Conservation (phyloP, 148 eudicot species). For the Arctostaphylos glauca region DNA sequence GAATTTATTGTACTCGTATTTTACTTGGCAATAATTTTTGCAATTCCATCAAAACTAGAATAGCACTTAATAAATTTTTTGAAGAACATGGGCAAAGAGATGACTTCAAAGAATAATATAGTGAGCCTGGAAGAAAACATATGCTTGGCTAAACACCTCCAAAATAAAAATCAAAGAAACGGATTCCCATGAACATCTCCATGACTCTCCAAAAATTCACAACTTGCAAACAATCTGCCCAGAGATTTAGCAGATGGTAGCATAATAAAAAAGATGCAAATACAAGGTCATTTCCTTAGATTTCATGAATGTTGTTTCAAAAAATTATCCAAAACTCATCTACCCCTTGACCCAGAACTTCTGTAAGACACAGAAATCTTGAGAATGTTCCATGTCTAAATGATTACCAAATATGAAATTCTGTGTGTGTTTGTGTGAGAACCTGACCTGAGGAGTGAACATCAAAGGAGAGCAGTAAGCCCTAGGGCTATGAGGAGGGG, state of each 20-base stretch:
- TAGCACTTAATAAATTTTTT: neutral
- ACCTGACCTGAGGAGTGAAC: constrained; percentile 50
- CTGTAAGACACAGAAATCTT: neutral
- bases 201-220: neutral
- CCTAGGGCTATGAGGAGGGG: constrained; percentile 42
- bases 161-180: neutral
- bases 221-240: neutral
- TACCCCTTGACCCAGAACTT: neutral
- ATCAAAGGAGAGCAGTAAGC: constrained; percentile 42
- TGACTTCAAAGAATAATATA: neutral
- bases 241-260: too few relatives aligned
- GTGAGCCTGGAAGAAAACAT: constrained; percentile 4
- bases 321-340: neutral
- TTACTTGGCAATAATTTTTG: neutral
- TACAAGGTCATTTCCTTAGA: neutral
- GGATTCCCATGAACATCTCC: neutral
- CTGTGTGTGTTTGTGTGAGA: neutral
- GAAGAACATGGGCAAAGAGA: neutral
- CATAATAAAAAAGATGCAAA: constrained; percentile 3
- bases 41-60: constrained; percentile 6
- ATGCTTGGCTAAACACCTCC: neutral
- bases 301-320: too few relatives aligned
- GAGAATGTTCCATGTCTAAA: neutral
- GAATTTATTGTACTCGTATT: neutral
- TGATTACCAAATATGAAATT: neutral